Conservation (phyloP, 192 early-diverging fungal genomes). For the Globomyces pollinis-pini region DNA sequence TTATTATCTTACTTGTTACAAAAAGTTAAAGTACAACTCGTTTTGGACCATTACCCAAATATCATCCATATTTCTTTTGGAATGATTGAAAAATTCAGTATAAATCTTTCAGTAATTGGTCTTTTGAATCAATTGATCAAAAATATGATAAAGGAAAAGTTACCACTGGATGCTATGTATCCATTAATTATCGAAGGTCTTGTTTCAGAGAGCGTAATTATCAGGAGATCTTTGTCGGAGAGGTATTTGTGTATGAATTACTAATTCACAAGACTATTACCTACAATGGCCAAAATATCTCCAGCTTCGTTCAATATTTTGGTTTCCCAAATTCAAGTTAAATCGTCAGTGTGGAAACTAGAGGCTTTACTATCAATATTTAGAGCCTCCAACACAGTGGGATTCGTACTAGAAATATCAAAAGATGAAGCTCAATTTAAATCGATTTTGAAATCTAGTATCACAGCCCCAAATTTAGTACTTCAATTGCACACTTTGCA, state of each 20-base stretch:
- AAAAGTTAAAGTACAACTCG: neutral
- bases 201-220: neutral
- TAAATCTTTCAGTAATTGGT: neutral
- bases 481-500: neutral
- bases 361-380: too few species aligned
- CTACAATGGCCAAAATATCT: neutral
- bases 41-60: neutral
- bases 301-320: neutral
- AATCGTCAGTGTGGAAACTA: too few species aligned
- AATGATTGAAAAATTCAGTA: neutral
- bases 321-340: neutral
- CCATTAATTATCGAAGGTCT: neutral
- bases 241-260: too few species aligned
- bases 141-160: neutral
- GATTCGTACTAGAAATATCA: too few species aligned
- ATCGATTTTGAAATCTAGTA: neutral
- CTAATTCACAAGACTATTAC: neutral
- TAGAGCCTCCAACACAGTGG: too few species aligned
- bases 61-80: neutral
- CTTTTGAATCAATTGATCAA: neutral
- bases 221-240: neutral
- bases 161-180: neutral
- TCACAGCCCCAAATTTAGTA: neutral
- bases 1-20: neutral
- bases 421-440: neutral